Evolutionary conservation across 108 stramenopile species (phyloP).

Genomic region (Nitzschia sp.): DNA sequence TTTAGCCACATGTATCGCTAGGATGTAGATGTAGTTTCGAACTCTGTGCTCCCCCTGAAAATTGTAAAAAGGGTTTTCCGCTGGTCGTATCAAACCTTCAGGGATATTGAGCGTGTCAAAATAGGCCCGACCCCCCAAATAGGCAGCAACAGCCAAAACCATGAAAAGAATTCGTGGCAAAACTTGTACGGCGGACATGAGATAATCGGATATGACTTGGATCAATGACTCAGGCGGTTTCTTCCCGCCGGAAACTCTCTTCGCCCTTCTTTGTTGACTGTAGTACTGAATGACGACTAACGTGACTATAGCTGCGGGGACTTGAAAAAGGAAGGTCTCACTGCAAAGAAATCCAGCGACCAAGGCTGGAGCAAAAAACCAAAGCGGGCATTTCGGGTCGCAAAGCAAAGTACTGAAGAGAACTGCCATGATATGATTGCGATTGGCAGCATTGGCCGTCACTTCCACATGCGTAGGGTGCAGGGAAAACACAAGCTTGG

Average conservation of each 20-base stretch:
- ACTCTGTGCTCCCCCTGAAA: constrained; percentile 43
- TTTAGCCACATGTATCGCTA: constrained; percentile 65
- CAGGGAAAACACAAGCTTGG: constrained; percentile 62
- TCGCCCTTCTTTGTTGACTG: background rate
- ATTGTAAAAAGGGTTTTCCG: constrained; percentile 81
- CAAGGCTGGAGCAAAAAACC: constrained; percentile 31
- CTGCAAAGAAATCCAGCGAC: constrained; percentile 56
- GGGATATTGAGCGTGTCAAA: constrained; percentile 71
- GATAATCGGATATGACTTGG: constrained; percentile 17
- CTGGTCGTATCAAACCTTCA: constrained; percentile 77
- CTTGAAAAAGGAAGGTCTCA: constrained; percentile 77
- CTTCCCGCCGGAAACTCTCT: background rate
- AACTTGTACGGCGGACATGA: background rate
- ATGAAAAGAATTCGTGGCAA: constrained; percentile 52
- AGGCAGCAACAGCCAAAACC: constrained; percentile 29
- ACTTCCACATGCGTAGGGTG: constrained; percentile 85
- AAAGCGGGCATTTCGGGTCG: constrained; percentile 38
- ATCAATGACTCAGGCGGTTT: background rate
- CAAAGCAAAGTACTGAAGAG: constrained; percentile 37
- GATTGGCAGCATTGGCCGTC: constrained; percentile 85
- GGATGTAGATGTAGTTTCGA: constrained; percentile 64
- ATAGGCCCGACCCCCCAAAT: constrained; percentile 48
- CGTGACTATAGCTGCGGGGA: constrained; percentile 60
- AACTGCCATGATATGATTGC: constrained; percentile 75
- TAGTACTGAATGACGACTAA: constrained; percentile 51